Evolutionary conservation across 208 protist species (phyloP), one percentile per base, ranked within the genome.

Genomic region (Plasmodiophora brassicae): DNA sequence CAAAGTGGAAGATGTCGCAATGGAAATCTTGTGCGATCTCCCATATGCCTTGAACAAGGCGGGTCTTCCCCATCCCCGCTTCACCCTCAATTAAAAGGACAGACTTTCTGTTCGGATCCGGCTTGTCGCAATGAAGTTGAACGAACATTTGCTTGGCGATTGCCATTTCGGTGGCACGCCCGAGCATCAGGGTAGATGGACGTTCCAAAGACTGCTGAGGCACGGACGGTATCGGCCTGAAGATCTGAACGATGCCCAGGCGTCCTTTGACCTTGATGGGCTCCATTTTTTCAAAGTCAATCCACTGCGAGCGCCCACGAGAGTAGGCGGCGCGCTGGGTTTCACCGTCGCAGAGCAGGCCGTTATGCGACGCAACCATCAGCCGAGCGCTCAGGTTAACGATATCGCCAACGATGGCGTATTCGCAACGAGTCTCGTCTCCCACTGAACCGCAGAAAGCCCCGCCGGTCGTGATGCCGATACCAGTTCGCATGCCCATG

Each of bases 311-410:
- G 20, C n/a, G 65, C 41, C 65, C 65, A 44, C 65, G 65, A 38
- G n/a, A 32, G 5, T 36, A 78, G n/a, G n/a, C 65, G 14, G 65
- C 65, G 32, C n/a, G 32, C 5, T 78, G 65, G 10, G 65, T 78
- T 38, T 78, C 65, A 38, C 65, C 65, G 41, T 78, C 65, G 65
- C 65, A 78, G 10, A 78, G n/a, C n/a, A 78, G n/a, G 5, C 65
- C 65, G n/a, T 78, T 78, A 78, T 78, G 65, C 65, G 65, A 78
- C 65, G 65, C 65, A n/a, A 78, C 65, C 85, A 87, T 87, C 45
- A 87, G 45, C 8, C 85, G 85, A 45, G 85, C 85, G n/a, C 45
- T 57, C 45, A 87, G 85, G 53, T 87, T 87, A 25, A 87, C 85
- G 45, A 57, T 71, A 35, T 45, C 45, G 25, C 85, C 85, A 25